A percentile compares a stretch with the other conserved stretches of the same genome.
Evolutionary conservation across 2,329 filamentous ascomycete genomes (phyloP).

Genomic region (Macrophomina phaseolina): DNA sequence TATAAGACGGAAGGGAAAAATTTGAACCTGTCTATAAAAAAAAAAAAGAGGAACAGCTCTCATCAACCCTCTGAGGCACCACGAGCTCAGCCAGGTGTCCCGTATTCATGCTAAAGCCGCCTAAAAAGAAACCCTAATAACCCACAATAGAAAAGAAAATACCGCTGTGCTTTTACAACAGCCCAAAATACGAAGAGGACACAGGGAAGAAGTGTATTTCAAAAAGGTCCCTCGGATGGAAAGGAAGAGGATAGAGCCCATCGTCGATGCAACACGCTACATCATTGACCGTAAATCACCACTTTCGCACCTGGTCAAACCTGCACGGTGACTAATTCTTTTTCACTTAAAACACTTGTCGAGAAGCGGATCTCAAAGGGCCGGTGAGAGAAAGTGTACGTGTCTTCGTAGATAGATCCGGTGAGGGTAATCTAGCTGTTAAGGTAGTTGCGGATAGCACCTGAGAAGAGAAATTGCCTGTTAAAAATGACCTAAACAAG

Average conservation of each 20-base stretch:
- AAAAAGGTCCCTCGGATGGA: not conserved
- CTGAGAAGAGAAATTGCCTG: not conserved
- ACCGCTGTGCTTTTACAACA: not conserved
- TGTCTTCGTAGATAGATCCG: not conserved
- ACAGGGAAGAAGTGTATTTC: not conserved
- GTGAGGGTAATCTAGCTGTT: conserved; percentile 39
- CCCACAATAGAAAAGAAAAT: not conserved
- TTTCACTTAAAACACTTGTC: conserved; percentile 17
- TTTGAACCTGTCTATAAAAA: conserved; percentile 17
- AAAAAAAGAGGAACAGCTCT: not conserved
- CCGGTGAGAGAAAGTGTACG: not conserved
- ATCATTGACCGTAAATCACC: not conserved
- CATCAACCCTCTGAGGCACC: not conserved
- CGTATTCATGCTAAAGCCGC: not conserved
- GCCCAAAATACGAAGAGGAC: not conserved
- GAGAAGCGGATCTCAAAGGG: conserved; percentile 4
- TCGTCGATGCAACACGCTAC: conserved; percentile 2
- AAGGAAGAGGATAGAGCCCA: not conserved
- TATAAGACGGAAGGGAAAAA: not conserved
- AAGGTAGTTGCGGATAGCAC: conserved; percentile 47
- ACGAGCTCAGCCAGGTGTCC: conserved; percentile 1
- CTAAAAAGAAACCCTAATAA: not conserved
- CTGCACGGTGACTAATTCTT: not conserved
- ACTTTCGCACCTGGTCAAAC: not conserved
- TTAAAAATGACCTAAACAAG: not conserved